These are phyloP conservation scores for Saposhnikovia divaricata DNA, from an alignment of 129 eudicot genomes.

Conservation along the genomic window DNA sequence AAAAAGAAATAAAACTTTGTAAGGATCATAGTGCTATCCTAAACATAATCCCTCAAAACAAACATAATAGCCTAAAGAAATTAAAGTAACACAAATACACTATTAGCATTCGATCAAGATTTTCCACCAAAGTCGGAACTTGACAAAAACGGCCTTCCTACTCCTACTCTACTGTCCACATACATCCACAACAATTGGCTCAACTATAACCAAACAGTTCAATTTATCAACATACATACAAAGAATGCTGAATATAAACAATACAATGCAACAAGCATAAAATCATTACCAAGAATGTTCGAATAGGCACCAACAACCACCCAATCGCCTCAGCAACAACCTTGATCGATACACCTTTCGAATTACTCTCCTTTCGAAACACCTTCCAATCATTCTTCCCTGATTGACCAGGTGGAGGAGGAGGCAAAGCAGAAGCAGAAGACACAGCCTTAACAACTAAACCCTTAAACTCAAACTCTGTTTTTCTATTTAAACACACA, in stretches of 20 bases:
- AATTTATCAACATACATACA: neutral
- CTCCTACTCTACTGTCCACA: neutral
- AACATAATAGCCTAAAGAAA: neutral
- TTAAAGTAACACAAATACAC: neutral
- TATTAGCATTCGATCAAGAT: too few species aligned
- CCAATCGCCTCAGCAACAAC: slow-evolving; percentile 46
- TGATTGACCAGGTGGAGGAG: slow-evolving; percentile 17
- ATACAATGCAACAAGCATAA: neutral
- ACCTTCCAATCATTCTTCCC: slow-evolving; percentile 43
- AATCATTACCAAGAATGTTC: slow-evolving; percentile 34
- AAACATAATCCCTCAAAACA: neutral
- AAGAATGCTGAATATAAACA: neutral
- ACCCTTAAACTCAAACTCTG: slow-evolving; percentile 17
- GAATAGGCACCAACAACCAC: slow-evolving; percentile 38
- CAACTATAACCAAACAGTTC: neutral
- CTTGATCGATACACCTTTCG: slow-evolving; percentile 27
- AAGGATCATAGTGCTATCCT: too few species aligned
- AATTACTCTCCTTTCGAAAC: slow-evolving; percentile 44
- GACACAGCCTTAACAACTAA: slow-evolving; percentile 19
- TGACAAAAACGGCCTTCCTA: neutral
- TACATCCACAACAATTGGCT: neutral
- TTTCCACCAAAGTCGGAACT: neutral
- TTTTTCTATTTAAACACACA: slow-evolving; percentile 7
- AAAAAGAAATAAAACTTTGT: too few species aligned
- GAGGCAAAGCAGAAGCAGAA: slow-evolving; percentile 23